Conservation (phyloP, 1,284 basidiomycete genomes). For the Coniferiporia sulphurascens region DNA sequence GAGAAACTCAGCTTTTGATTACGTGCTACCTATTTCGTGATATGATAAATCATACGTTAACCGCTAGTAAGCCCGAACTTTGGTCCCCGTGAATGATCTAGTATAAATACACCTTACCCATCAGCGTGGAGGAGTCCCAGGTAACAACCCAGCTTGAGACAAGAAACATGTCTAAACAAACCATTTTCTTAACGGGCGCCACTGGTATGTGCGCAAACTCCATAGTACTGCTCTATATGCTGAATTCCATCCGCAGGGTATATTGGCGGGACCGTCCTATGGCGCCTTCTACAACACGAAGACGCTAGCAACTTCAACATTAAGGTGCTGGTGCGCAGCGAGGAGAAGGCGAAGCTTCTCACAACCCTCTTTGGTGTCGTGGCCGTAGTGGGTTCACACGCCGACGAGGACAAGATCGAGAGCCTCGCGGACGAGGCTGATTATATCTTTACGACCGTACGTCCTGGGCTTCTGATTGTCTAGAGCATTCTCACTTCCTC, state of each 20-base stretch:
- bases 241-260: constrained; percentile 28
- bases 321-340: constrained; percentile 36
- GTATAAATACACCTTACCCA: neutral
- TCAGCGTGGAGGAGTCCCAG: neutral
- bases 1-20: too few species aligned
- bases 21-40: too few species aligned
- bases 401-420: constrained; percentile 31
- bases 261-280: constrained; percentile 39
- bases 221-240: neutral
- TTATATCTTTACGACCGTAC: constrained; percentile 33
- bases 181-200: constrained; percentile 12
- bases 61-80: too few species aligned
- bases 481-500: neutral
- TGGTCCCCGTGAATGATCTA: too few species aligned
- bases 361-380: constrained; percentile 31
- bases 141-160: neutral
- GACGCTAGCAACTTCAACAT: constrained; percentile 32
- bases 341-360: constrained; percentile 37
- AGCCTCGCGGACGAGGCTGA: constrained; percentile 29
- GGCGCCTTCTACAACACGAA: constrained; percentile 35
- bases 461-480: neutral
- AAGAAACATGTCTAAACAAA: constrained; percentile 9
- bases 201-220: neutral
- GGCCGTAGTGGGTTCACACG: constrained; percentile 35
- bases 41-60: too few species aligned